Evolutionary conservation across 352 stramenopile genomes (phyloP).

Genomic region (Phytophthora brassicae): DNA sequence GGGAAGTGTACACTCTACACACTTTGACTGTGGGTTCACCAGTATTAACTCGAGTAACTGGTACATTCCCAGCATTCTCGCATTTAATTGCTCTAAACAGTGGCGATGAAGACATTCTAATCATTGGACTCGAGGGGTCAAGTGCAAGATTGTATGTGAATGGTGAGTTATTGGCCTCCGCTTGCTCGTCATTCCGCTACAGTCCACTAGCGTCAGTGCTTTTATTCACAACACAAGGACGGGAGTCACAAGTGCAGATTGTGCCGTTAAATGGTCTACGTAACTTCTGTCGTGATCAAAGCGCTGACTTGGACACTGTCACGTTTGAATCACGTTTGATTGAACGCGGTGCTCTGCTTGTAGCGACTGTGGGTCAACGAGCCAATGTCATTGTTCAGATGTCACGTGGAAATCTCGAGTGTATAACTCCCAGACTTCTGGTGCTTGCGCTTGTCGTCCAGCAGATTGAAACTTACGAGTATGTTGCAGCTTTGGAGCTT

Average conservation of each 20-base stretch:
- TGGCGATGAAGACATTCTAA: slow-evolving; percentile 10
- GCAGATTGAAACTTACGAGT: slow-evolving; percentile 45
- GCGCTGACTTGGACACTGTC: slow-evolving; percentile 16
- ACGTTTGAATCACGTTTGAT: slow-evolving; percentile 46
- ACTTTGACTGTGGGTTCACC: neutral
- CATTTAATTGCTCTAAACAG: slow-evolving; percentile 37
- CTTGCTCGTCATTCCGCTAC: slow-evolving; percentile 69
- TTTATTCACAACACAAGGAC: slow-evolving; percentile 68
- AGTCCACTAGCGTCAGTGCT: slow-evolving; percentile 42
- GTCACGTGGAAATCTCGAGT: slow-evolving; percentile 78
- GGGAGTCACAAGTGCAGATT: slow-evolving; percentile 57
- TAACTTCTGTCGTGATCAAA: neutral
- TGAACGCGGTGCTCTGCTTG: slow-evolving; percentile 63
- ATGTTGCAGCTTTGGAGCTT: slow-evolving; percentile 59
- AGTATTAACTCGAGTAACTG: slow-evolving; percentile 9
- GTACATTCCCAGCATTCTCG: slow-evolving; percentile 36
- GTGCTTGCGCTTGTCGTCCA: slow-evolving; percentile 50
- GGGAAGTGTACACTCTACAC: slow-evolving; percentile 36
- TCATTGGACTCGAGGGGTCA: slow-evolving; percentile 43
- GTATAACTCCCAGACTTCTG: slow-evolving; percentile 57
- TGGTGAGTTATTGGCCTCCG: slow-evolving; percentile 33
- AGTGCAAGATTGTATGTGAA: slow-evolving; percentile 61
- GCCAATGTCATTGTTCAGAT: slow-evolving; percentile 73
- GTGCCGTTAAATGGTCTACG: slow-evolving; percentile 29
- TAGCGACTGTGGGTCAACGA: slow-evolving; percentile 52